Conservation (phyloP, 768 basidiomycete genomes). For the Cystobasidium onofrii region DNA sequence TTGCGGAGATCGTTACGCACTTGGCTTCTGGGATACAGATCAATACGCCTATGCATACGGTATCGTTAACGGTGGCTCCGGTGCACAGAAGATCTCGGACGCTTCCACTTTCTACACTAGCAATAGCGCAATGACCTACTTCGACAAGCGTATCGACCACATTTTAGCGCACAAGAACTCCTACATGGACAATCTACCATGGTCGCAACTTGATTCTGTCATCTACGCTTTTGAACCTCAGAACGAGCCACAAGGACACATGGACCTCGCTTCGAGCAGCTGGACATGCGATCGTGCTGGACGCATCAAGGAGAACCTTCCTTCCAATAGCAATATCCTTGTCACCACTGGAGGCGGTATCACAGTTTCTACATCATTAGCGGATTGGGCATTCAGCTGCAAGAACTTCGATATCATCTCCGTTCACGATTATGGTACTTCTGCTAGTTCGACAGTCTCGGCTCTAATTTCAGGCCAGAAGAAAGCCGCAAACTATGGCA, state of each 20-base stretch:
- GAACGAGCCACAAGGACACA: slow-evolving; percentile 43
- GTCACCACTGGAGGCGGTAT: slow-evolving; percentile 42
- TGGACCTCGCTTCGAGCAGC: slow-evolving; percentile 33
- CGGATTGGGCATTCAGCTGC: slow-evolving; percentile 40
- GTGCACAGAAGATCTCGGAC: slow-evolving; percentile 38
- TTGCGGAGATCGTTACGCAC: slow-evolving; percentile 42
- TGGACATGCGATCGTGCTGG: slow-evolving; percentile 42
- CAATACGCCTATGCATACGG: slow-evolving; percentile 40
- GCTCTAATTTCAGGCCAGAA: slow-evolving; percentile 33
- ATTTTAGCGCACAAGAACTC: slow-evolving; percentile 40
- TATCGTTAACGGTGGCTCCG: slow-evolving; percentile 36
- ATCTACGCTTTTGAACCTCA: slow-evolving; percentile 40
- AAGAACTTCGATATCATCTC: slow-evolving; percentile 40
- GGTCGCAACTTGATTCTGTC: slow-evolving; percentile 40
- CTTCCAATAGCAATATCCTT: slow-evolving; percentile 34
- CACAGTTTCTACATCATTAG: slow-evolving; percentile 35
- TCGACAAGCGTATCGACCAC: slow-evolving; percentile 39
- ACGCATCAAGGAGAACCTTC: slow-evolving; percentile 35
- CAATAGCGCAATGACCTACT: slow-evolving; percentile 30
- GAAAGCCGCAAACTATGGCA: slow-evolving; percentile 23
- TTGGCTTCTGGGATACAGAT: slow-evolving; percentile 44
- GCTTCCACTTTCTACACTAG: slow-evolving; percentile 40
- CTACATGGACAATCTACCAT: slow-evolving; percentile 36
- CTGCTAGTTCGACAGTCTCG: slow-evolving; percentile 18
- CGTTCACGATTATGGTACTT: slow-evolving; percentile 43